Percentiles rank a stretch among this genome's conserved stretches.
phyloP scores from a whole-genome alignment of 495 filamentous ascomycete genomes.

The Hypoxylon lienhwacheense region DNA sequence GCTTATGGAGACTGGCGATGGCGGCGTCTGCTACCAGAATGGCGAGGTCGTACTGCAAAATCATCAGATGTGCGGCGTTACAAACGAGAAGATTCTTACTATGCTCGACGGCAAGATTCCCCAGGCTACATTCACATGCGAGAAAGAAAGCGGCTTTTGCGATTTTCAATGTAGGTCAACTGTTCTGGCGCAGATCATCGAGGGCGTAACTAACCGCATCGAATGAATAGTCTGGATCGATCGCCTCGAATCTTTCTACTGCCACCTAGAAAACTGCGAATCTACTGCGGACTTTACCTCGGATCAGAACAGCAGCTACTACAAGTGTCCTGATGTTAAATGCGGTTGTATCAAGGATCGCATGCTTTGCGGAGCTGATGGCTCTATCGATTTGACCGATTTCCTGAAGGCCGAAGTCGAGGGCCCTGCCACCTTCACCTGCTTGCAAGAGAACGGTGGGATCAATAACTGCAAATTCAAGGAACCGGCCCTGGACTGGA shows the following conservation, averaged over 20 bases:
- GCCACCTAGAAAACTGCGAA: slow-evolving; percentile 76
- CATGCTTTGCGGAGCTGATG: slow-evolving; percentile 88
- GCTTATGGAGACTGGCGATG: slow-evolving; percentile 75
- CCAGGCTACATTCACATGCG: slow-evolving; percentile 91
- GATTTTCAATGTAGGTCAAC: slow-evolving; percentile 82
- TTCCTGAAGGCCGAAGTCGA: slow-evolving; percentile 79
- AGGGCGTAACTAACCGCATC: slow-evolving; percentile 42
- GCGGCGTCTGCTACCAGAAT: slow-evolving; percentile 87
- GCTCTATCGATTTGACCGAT: slow-evolving; percentile 87
- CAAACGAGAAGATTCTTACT: slow-evolving; percentile 86
- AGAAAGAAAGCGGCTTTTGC: slow-evolving; percentile 70
- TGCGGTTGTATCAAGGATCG: slow-evolving; percentile 89
- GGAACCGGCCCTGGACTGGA: slow-evolving; percentile 84
- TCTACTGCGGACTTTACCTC: slow-evolving; percentile 68
- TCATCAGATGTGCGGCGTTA: slow-evolving; percentile 97
- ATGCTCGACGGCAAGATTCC: slow-evolving; percentile 80
- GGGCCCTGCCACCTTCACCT: slow-evolving; percentile 82
- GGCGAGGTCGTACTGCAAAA: slow-evolving; percentile 91
- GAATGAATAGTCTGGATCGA: slow-evolving; percentile 79
- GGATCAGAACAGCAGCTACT: slow-evolving; percentile 77
- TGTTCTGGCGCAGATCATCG: not conserved
- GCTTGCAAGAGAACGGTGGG: slow-evolving; percentile 63
- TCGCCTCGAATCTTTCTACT: slow-evolving; percentile 93
- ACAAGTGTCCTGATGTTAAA: slow-evolving; percentile 78
- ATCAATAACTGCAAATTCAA: slow-evolving; percentile 73